Evolutionary conservation across 371 early-diverging fungal species (phyloP).

Genomic region (Haplosporangium sp.): DNA sequence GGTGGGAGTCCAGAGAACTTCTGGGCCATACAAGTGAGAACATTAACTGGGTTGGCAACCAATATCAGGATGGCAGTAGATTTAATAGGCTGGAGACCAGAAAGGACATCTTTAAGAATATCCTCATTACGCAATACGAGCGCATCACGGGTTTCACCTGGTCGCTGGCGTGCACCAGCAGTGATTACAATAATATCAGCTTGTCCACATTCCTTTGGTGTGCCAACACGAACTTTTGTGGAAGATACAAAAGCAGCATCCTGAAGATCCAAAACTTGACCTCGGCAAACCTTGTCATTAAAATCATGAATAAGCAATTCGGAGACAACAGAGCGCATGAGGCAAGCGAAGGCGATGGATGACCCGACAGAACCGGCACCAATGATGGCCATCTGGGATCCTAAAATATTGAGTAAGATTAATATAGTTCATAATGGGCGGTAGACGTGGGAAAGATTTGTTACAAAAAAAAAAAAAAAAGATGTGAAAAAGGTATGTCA

Average conservation of each 20-base stretch:
- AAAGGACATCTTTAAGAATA: slow-evolving; percentile 78
- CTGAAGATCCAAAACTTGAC: slow-evolving; percentile 83
- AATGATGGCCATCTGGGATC: slow-evolving; percentile 72
- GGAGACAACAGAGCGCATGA: slow-evolving; percentile 75
- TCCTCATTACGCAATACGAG: slow-evolving; percentile 85
- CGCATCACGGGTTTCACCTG: slow-evolving; percentile 79
- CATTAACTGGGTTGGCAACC: slow-evolving; percentile 89
- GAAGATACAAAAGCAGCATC: slow-evolving; percentile 80
- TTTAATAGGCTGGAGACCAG: slow-evolving; percentile 81
- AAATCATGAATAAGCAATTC: slow-evolving; percentile 83
- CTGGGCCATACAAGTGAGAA: slow-evolving; percentile 86
- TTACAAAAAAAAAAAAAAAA: background rate
- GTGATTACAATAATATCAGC: slow-evolving; percentile 88
- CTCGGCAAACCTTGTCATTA: slow-evolving; percentile 69
- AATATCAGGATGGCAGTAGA: slow-evolving; percentile 76
- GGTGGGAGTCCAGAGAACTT: slow-evolving; percentile 81
- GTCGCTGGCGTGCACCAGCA: slow-evolving; percentile 89
- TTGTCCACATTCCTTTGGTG: slow-evolving; percentile 82
- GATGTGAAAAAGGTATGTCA: too few species aligned
- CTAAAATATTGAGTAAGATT: slow-evolving; percentile 5
- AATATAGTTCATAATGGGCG: background rate
- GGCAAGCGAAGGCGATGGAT: slow-evolving; percentile 77
- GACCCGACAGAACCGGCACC: slow-evolving; percentile 91
- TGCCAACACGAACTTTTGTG: slow-evolving; percentile 69
- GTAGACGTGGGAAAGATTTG: background rate